These are phyloP conservation scores for Aspergillus flavus DNA, from an alignment of 2,329 filamentous ascomycete species.

Conservation along the genomic window DNA sequence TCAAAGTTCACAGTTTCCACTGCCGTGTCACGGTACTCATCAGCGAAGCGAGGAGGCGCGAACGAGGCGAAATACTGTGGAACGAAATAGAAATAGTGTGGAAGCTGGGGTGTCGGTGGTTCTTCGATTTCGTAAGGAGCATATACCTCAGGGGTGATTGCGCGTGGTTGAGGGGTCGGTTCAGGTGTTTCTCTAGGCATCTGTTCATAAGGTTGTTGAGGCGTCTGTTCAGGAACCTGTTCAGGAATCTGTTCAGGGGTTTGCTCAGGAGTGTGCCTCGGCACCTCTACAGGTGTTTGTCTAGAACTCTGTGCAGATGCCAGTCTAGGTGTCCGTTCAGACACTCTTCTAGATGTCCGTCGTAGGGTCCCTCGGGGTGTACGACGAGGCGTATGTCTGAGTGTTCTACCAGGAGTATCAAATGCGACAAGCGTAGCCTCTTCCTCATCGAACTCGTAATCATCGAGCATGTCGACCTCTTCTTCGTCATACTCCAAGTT, in stretches of 20 bases:
- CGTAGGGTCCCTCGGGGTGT: background rate
- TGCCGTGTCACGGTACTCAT: slow-evolving; percentile 2
- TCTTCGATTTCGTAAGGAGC: slow-evolving; percentile 27
- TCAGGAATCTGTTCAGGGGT: background rate
- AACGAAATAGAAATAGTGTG: background rate
- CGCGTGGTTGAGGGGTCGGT: background rate
- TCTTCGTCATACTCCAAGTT: slow-evolving; percentile 14
- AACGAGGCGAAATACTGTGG: background rate
- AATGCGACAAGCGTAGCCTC: slow-evolving; percentile 23
- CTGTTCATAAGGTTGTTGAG: background rate
- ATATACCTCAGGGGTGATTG: slow-evolving; percentile 11
- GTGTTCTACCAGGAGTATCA: slow-evolving; percentile 17
- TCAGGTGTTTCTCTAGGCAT: background rate
- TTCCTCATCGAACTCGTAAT: slow-evolving; percentile 22
- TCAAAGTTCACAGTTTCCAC: background rate
- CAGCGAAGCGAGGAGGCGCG: background rate
- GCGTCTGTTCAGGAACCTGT: background rate
- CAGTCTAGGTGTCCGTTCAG: background rate
- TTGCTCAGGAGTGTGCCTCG: background rate
- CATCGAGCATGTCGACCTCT: slow-evolving; percentile 14
- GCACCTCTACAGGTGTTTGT: background rate
- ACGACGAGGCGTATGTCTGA: background rate
- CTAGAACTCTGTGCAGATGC: background rate
- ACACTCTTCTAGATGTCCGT: background rate
- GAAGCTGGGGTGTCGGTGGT: slow-evolving; percentile 17